phyloP scores from a whole-genome alignment of 306 rosid species.

The Fagus sylvatica region DNA sequence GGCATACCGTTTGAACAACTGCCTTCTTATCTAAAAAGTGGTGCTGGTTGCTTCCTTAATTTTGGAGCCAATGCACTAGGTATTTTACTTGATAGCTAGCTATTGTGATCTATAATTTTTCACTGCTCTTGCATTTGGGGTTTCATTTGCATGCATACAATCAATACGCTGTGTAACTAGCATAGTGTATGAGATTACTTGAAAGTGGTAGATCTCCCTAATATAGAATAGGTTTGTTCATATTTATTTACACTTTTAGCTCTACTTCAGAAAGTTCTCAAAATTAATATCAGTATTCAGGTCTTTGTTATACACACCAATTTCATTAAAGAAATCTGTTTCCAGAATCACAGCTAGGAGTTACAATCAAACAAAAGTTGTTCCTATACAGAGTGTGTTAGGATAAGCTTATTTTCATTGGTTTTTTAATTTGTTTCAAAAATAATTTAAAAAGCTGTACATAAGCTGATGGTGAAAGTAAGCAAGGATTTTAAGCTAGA shows the following conservation, averaged over 20 bases:
- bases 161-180: neutral
- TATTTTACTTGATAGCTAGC: constrained; percentile 28
- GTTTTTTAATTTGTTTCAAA: no score
- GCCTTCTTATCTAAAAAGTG: constrained; percentile 75
- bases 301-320: neutral
- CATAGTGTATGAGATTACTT: neutral
- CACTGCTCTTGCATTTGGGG: constrained; percentile 1
- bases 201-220: neutral
- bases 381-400: no score
- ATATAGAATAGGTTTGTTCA: neutral
- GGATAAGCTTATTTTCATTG: no score
- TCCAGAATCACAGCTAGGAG: neutral
- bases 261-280: neutral
- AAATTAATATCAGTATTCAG: neutral
- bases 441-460: no score
- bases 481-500: no score
- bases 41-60: constrained; percentile 79
- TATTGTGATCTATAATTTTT: constrained; percentile 13
- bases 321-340: neutral
- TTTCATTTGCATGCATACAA: constrained; percentile 8
- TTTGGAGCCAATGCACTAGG: constrained; percentile 59
- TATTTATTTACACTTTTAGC: neutral
- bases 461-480: no score
- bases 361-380: neutral
- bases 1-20: constrained; percentile 72